phyloP scores from a whole-genome alignment of 106 monocot species.

The Allium fistulosum region DNA sequence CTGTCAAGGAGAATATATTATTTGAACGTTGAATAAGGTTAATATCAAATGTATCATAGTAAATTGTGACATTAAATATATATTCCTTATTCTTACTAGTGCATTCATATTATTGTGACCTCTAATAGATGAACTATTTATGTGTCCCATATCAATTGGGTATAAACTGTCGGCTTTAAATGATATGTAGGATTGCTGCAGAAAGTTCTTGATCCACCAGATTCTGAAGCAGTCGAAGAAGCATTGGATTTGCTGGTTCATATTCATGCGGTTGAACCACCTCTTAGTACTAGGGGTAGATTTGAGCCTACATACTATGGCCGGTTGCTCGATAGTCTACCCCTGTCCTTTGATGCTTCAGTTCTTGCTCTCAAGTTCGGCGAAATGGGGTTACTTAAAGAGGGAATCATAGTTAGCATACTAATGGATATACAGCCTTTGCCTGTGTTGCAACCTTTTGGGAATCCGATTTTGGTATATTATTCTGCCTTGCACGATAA shows the following conservation, averaged over 20 bases:
- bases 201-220: slow-evolving; percentile 75
- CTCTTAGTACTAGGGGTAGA: slow-evolving; percentile 28
- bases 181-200: slow-evolving; percentile 44
- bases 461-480: slow-evolving; percentile 48
- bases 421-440: slow-evolving; percentile 69
- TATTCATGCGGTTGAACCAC: slow-evolving; percentile 48
- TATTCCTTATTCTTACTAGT: not conserved
- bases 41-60: not conserved
- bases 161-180: slow-evolving; percentile 2
- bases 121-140: not conserved
- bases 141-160: not conserved
- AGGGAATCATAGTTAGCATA: slow-evolving; percentile 64
- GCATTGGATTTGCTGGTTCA: slow-evolving; percentile 52
- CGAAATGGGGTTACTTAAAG: slow-evolving; percentile 50
- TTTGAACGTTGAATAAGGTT: no score
- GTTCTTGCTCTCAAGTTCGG: slow-evolving; percentile 62
- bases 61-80: not conserved
- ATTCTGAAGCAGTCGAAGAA: slow-evolving; percentile 42
- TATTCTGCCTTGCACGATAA: not conserved
- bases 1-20: no score
- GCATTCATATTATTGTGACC: not conserved
- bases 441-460: slow-evolving; percentile 78
- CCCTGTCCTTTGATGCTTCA: slow-evolving; percentile 77
- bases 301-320: slow-evolving; percentile 83
- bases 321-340: slow-evolving; percentile 58